These are phyloP conservation scores for Arthromyces matolae DNA, from an alignment of 768 basidiomycete genomes.

Conservation along the genomic window DNA sequence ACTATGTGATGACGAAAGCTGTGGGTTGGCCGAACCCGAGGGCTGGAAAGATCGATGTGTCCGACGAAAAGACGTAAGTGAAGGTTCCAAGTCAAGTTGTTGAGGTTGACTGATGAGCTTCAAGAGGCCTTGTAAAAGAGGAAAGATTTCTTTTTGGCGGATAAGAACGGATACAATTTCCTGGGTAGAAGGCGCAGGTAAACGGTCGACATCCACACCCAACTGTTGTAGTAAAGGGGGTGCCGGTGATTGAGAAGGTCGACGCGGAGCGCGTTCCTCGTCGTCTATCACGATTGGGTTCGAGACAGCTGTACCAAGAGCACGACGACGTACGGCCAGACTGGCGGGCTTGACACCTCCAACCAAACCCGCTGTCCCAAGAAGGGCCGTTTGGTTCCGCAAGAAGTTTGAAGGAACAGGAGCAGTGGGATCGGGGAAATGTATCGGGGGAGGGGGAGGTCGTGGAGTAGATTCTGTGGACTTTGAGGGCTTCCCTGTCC, in stretches of 20 bases:
- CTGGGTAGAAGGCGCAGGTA: constrained; percentile 50
- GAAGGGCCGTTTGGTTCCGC: constrained; percentile 66
- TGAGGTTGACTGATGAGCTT: constrained; percentile 40
- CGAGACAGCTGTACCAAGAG: constrained; percentile 48
- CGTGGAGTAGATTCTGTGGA: constrained; percentile 41
- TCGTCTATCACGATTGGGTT: constrained; percentile 77
- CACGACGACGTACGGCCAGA: constrained; percentile 36
- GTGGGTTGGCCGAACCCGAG: neutral
- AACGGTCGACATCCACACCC: constrained; percentile 38
- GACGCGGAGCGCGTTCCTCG: constrained; percentile 34
- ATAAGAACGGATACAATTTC: constrained; percentile 60
- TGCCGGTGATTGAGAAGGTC: constrained; percentile 11
- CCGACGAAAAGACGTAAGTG: constrained; percentile 14
- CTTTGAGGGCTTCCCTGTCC: constrained; percentile 31
- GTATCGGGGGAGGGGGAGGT: constrained; percentile 51
- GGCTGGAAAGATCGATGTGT: constrained; percentile 8
- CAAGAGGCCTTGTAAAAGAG: constrained; percentile 59
- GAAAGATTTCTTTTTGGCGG: constrained; percentile 63
- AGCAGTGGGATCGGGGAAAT: constrained; percentile 57
- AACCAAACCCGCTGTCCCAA: constrained; percentile 71
- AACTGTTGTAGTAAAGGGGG: constrained; percentile 25
- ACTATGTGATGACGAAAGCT: no score
- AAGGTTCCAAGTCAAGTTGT: constrained; percentile 2
- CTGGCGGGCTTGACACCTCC: constrained; percentile 59
- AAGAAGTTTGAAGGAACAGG: constrained; percentile 67